Base-by-base conservation (phyloP, 2,329 filamentous ascomycete genomes). In the Pochonia chlamydosporia region DNA sequence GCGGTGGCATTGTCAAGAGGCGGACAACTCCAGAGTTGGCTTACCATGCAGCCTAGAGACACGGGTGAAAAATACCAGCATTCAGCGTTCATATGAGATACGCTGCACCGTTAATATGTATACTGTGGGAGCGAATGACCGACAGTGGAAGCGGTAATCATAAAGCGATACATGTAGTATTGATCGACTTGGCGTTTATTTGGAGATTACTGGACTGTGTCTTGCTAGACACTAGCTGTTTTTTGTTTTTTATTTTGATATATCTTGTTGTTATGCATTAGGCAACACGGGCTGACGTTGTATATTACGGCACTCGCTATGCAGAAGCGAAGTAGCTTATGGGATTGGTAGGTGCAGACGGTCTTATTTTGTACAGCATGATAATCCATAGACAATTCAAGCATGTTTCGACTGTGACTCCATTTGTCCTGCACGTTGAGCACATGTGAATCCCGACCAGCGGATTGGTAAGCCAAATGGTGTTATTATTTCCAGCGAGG, bases 181-280 rank as follows among this genome's bases (percentile, higher is more conserved):
- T 37, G 20, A 21, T 24, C 8, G 26, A 48, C n/a, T 18, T 36
- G 47, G 47, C 47, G 47, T 48, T 47, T 44, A 44, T 31, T 44
- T 40, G 41, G 40, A 40, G 26, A 48, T 31, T n/a, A 18, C 46
- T 33, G 40, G 40, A 40, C 25, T 14, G 16, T 25, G 46, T 40
- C 40, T 3, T 13, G 9, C 20, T 26, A 36, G 46, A 25, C 25
- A 40, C 33, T 14, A n/a, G 26, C 3, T 36, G 24, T 21, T 25
- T 33, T 20, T n/a, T 20, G 18, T 14, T 16, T 43, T 18, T 24
- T 23, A 14, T 43, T 46, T 39, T 25, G 24, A 45, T 26, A 49
- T 44, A 43, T 31, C 39, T 36, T 44, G 40, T 25, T 26, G 30
- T 41, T 20, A 47, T 47, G 48, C 48, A 37, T 28, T 30, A 24